Percentiles rank a stretch among this genome's conserved stretches.
Evolutionary conservation across 192 early-diverging fungal genomes (phyloP).

Genomic region (Coemansia javaensis): DNA sequence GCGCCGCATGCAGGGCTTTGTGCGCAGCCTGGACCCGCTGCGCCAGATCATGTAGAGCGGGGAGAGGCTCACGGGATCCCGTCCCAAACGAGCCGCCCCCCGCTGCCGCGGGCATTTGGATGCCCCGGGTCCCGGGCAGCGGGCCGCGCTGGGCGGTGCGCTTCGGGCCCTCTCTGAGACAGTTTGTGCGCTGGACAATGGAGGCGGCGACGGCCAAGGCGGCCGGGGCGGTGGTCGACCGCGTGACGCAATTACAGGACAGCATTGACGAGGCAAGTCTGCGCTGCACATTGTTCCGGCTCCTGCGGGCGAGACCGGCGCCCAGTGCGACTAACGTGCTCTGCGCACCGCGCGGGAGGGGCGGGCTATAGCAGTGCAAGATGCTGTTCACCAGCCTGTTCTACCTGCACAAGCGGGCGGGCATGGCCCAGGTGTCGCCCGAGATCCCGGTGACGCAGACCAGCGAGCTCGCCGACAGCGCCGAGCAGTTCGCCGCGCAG

Average conservation of each 20-base stretch:
- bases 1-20: constrained; percentile 22
- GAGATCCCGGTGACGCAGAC: constrained; percentile 39
- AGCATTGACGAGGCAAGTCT: constrained; percentile 40
- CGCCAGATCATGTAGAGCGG: not conserved
- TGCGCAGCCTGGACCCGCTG: constrained; percentile 4
- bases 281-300: not conserved
- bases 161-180: too few species aligned
- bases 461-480: constrained; percentile 26
- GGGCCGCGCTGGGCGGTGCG: too few species aligned
- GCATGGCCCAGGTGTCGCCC: constrained; percentile 39
- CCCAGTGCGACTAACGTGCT: too few species aligned
- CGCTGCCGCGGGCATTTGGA: constrained; percentile 11
- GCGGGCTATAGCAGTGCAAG: constrained; percentile 22
- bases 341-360: too few species aligned
- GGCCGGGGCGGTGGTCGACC: constrained; percentile 36
- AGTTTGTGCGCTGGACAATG: too few species aligned
- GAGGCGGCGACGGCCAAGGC: constrained; percentile 26
- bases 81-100: not conserved
- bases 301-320: too few species aligned
- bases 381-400: constrained; percentile 48
- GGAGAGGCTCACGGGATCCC: not conserved
- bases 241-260: constrained; percentile 50
- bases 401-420: constrained; percentile 47
- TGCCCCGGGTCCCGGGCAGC: too few species aligned
- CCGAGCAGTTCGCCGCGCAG: constrained; percentile 24